These are phyloP conservation scores for Sporothrix phasma DNA, from an alignment of 2,329 filamentous ascomycete genomes.

Conservation along the genomic window DNA sequence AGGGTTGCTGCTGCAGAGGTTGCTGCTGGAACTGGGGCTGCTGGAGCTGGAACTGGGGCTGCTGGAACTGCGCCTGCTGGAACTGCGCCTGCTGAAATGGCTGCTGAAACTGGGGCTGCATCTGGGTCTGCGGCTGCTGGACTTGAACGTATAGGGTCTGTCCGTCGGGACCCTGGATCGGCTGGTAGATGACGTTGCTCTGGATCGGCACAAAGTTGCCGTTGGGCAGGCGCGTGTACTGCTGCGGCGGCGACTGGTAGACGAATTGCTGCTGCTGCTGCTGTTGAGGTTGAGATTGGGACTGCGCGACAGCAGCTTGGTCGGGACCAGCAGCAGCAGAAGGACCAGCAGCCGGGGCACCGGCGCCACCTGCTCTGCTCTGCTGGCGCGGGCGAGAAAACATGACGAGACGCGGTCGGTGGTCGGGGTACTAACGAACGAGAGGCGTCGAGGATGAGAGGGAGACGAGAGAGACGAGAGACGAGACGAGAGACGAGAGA, in stretches of 20 bases:
- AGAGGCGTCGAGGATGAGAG: background rate
- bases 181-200: conserved; percentile 6
- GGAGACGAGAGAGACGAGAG: background rate
- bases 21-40: too few species aligned
- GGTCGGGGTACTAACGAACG: too few species aligned
- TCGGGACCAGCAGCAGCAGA: background rate
- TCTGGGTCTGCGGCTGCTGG: background rate
- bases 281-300: background rate
- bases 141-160: background rate
- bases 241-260: background rate
- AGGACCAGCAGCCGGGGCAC: background rate
- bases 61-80: background rate
- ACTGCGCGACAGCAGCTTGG: background rate
- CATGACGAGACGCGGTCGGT: too few species aligned
- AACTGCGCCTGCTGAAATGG: background rate
- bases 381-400: conserved; percentile 10
- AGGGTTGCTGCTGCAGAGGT: background rate
- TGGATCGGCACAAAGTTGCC: conserved; percentile 2
- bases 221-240: background rate
- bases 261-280: background rate
- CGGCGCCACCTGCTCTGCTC: conserved; percentile 1
- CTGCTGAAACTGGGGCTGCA: background rate
- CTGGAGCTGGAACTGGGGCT: background rate
- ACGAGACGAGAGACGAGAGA: background rate
- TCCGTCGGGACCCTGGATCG: background rate